These are phyloP conservation scores for Umbilicus rupestris DNA, from an alignment of 164 flowering plant genomes.

Conservation along the genomic window DNA sequence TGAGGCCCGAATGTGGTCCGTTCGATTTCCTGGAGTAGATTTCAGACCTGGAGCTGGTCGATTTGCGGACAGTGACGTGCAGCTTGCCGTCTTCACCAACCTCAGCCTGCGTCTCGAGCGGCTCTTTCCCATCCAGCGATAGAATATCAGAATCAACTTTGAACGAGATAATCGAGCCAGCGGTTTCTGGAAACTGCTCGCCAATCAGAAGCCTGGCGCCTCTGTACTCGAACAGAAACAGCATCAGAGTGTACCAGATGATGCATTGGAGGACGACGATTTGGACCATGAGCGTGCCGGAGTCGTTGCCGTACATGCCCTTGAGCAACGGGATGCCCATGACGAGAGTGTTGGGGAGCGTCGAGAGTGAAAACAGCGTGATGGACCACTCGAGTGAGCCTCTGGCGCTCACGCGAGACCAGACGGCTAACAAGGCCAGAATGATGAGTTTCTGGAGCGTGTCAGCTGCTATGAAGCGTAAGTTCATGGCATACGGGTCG, in stretches of 20 bases:
- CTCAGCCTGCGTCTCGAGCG: conserved; percentile 70
- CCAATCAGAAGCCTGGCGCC: conserved; percentile 70
- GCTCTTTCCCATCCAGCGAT: conserved; percentile 68
- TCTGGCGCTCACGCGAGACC: conserved; percentile 43
- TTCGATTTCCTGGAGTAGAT: conserved; percentile 60
- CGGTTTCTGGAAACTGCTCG: conserved; percentile 83
- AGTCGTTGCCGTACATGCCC: conserved; percentile 77
- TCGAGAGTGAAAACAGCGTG: conserved; percentile 73
- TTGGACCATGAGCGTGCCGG: conserved; percentile 81
- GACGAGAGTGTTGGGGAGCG: conserved; percentile 86
- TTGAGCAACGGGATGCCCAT: conserved; percentile 89
- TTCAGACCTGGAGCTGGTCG: conserved; percentile 79
- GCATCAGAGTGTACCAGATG: conserved; percentile 90
- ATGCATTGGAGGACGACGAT: conserved; percentile 88
- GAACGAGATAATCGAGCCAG: conserved; percentile 74
- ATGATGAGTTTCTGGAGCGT: conserved; percentile 76
- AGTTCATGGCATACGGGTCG: conserved; percentile 74
- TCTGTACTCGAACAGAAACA: conserved; percentile 77
- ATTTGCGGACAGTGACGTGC: conserved; percentile 71
- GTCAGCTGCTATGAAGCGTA: conserved; percentile 80
- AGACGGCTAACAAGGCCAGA: conserved; percentile 33
- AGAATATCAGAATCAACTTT: conserved; percentile 79
- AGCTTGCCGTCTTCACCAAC: conserved; percentile 74
- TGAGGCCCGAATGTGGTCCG: conserved; percentile 29
- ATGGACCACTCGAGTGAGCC: conserved; percentile 79